A percentile compares a stretch with the other conserved stretches of the same genome.
Conservation (phyloP, 2,329 filamentous ascomycete species). For the Microsporum audouinii region DNA sequence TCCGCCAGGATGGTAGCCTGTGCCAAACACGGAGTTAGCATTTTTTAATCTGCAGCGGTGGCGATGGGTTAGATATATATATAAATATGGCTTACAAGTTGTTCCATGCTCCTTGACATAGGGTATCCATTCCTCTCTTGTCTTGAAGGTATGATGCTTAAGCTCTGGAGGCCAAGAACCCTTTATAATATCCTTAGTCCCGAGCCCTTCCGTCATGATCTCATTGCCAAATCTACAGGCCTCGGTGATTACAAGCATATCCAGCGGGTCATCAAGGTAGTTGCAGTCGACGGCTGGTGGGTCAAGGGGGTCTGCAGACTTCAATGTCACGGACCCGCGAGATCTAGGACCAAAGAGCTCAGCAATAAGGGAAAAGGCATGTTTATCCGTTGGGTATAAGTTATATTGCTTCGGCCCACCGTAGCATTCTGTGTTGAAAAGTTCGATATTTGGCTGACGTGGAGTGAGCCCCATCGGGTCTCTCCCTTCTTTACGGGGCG, state of each 20-base stretch:
- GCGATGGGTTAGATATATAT: constrained; percentile 27
- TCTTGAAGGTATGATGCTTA: constrained; percentile 43
- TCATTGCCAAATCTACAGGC: constrained; percentile 50
- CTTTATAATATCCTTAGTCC: constrained; percentile 48
- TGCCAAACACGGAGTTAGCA: constrained; percentile 11
- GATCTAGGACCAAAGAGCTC: constrained; percentile 49
- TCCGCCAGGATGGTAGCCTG: constrained; percentile 26
- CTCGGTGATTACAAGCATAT: constrained; percentile 49
- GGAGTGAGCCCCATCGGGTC: constrained; percentile 52
- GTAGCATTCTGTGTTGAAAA: constrained; percentile 53
- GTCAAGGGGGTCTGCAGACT: constrained; percentile 24
- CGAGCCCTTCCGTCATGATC: constrained; percentile 46
- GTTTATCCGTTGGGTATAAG: constrained; percentile 43
- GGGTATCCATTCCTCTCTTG: constrained; percentile 47
- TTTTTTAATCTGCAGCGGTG: no score
- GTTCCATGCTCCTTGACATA: constrained; percentile 50
- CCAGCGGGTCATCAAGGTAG: constrained; percentile 42
- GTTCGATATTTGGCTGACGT: constrained; percentile 49
- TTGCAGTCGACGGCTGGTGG: constrained; percentile 38
- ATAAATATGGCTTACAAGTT: constrained; percentile 47
- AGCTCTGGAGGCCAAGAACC: constrained; percentile 47
- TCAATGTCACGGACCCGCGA: constrained; percentile 37
- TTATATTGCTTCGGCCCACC: constrained; percentile 49
- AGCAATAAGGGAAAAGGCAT: constrained; percentile 48
- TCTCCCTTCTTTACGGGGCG: constrained; percentile 39